These are phyloP conservation scores for Mrakiaceae sp. DNA, from an alignment of 1,284 basidiomycete species.

Conservation along the genomic window DNA sequence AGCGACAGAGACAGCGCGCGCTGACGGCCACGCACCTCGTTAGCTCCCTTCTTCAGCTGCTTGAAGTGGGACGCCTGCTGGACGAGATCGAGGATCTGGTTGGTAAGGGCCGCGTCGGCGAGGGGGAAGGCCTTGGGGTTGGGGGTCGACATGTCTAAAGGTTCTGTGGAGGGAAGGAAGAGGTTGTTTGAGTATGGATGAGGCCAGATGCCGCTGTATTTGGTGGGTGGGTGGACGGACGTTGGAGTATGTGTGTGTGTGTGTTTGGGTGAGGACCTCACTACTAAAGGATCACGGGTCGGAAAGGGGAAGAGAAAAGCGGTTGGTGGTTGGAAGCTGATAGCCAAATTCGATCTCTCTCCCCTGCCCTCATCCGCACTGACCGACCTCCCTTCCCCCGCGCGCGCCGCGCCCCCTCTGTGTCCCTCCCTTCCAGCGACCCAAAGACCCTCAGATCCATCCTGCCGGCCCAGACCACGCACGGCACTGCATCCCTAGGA, in stretches of 20 bases:
- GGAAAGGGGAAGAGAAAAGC: not conserved
- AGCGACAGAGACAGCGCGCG: slow-evolving; percentile 29
- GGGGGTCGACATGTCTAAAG: slow-evolving; percentile 19
- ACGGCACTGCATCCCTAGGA: too few relatives aligned
- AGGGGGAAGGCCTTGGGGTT: slow-evolving; percentile 85
- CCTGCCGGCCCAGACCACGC: too few relatives aligned
- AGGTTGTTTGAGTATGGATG: not conserved
- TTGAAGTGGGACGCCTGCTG: slow-evolving; percentile 87
- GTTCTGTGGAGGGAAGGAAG: not conserved
- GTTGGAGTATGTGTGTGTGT: not conserved
- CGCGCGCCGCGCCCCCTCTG: too few relatives aligned
- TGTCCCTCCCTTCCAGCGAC: too few relatives aligned
- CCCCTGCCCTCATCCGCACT: too few relatives aligned
- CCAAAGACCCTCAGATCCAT: too few relatives aligned
- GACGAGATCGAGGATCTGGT: slow-evolving; percentile 81
- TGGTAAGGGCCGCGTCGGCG: slow-evolving; percentile 79
- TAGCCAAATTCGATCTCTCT: too few relatives aligned
- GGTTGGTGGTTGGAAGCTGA: not conserved
- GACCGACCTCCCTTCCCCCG: too few relatives aligned
- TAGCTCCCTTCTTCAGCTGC: slow-evolving; percentile 96
- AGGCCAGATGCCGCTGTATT: not conserved
- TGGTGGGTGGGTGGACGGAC: not conserved
- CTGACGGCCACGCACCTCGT: slow-evolving; percentile 43
- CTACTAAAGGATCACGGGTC: not conserved
- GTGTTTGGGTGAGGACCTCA: not conserved